Evolutionary conservation across 2,329 filamentous ascomycete species (phyloP).

Genomic region (Verticillium tricorpus): DNA sequence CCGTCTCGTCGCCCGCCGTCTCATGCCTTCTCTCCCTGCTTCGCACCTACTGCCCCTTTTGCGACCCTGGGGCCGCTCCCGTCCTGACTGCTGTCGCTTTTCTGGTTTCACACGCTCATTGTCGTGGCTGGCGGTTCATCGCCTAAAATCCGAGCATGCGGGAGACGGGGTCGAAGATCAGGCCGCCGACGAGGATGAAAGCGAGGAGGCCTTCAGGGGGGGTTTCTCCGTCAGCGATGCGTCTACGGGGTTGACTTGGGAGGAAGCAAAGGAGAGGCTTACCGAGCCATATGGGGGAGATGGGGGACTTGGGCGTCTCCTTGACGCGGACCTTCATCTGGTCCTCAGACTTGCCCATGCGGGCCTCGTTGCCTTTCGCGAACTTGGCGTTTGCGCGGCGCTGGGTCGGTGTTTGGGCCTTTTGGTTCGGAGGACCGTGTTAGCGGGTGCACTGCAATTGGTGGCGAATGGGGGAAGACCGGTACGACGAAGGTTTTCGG

Average conservation of each 20-base stretch:
- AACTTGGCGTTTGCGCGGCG: constrained; percentile 77
- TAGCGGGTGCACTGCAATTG: neutral
- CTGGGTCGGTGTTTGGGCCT: constrained; percentile 84
- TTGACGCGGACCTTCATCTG: constrained; percentile 58
- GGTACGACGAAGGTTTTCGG: neutral
- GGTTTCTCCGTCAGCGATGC: constrained; percentile 4
- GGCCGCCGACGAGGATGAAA: constrained; percentile 58
- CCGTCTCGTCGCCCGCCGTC: neutral
- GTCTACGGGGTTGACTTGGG: neutral
- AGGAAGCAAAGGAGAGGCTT: constrained; percentile 19
- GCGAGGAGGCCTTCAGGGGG: constrained; percentile 43
- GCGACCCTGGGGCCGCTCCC: neutral
- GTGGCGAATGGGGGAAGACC: neutral
- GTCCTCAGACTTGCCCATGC: constrained; percentile 68
- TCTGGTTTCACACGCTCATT: neutral
- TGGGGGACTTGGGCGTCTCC: constrained; percentile 53
- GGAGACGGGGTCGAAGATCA: constrained; percentile 53
- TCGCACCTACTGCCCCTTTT: neutral
- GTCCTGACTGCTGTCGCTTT: neutral
- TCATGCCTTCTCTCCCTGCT: neutral
- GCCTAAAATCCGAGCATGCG: constrained; percentile 39
- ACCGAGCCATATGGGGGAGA: constrained; percentile 63
- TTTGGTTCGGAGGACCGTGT: constrained; percentile 2
- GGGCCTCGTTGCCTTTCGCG: constrained; percentile 65
- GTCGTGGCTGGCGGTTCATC: constrained; percentile 5